Base-by-base conservation (phyloP, 495 filamentous ascomycete genomes). In the Aspergillus conjunctus region DNA sequence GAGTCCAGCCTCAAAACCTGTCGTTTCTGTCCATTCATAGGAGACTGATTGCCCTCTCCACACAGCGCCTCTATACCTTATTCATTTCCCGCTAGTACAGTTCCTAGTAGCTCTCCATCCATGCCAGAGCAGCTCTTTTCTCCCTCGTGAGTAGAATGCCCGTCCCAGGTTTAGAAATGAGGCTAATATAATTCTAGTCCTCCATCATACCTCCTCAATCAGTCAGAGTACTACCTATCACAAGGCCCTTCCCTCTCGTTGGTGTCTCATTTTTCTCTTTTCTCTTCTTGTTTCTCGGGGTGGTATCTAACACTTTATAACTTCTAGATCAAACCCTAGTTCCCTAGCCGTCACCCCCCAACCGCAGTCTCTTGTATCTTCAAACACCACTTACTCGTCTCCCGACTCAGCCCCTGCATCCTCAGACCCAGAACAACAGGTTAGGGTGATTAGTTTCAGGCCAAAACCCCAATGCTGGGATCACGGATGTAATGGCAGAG, bases 381-480 rank as follows among this genome's bases (percentile, higher is more conserved):
- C 65, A 15, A 69, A 72, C 12, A 61, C 73, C 32, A 61, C 71
- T 0, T 77, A 73, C 58, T 73, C 72, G 26, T 65, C 73, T 31
- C 58, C 71, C 43, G 66, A 73, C 44, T 69, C 73, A 45, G 57
- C 68, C 1, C 65, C 64, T 8, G 49, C 64, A 34, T 61, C 68
- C 14, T 64, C 72, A 63, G 74, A 76, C 15, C 60, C 66, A 61
- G 65, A 81, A 69, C 82, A 82, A 17, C 81, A 85, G 53, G 85
- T 90, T 5, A 82, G 90, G 52, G 83, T 92, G 39, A 81, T 92
- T 12, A 87, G 87, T 65, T 86, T 85, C 51, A 84, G 90, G 57
- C 91, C 90, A 8, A 93, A 92, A 73, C 92, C 92, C 4, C 92
- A 95, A 70, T 97, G 92, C 74, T 97, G 90, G 90, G 92, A 97